Evolutionary conservation across 2,329 filamentous ascomycete species (phyloP).

Genomic region (Colletotrichum eremochloae): DNA sequence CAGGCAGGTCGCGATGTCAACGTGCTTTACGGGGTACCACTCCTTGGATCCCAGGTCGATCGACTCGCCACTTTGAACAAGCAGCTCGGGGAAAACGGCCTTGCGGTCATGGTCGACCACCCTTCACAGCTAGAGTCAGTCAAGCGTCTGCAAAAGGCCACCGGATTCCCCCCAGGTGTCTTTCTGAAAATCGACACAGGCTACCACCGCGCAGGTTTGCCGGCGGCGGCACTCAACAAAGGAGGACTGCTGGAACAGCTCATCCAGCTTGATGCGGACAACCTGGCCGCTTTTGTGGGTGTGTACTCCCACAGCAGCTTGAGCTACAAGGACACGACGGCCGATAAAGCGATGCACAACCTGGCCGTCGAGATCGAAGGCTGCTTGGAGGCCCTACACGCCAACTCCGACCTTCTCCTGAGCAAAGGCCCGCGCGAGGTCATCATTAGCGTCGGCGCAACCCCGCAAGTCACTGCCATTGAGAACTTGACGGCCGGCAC

Average conservation of each 20-base stretch:
- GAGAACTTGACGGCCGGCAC: conserved; percentile 45
- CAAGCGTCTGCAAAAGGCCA: conserved; percentile 49
- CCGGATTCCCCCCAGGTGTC: conserved; percentile 53
- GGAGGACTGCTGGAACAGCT: conserved; percentile 54
- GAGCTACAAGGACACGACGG: conserved; percentile 48
- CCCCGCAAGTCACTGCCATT: conserved; percentile 49
- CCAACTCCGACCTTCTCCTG: conserved; percentile 39
- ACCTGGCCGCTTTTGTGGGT: conserved; percentile 43
- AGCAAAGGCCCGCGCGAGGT: conserved; percentile 41
- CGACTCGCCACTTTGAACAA: conserved; percentile 62
- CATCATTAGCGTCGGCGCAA: conserved; percentile 50
- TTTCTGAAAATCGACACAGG: conserved; percentile 75
- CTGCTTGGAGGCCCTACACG: conserved; percentile 46
- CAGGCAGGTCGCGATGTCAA: conserved; percentile 42
- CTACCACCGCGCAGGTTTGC: conserved; percentile 72
- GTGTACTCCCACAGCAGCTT: conserved; percentile 53
- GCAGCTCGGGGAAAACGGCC: conserved; percentile 58
- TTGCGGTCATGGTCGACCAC: conserved; percentile 72
- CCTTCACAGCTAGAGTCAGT: conserved; percentile 57
- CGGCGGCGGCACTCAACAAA: conserved; percentile 56
- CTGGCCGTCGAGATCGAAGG: conserved; percentile 49
- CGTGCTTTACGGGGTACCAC: conserved; percentile 72
- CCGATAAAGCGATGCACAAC: conserved; percentile 49
- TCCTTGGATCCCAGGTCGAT: conserved; percentile 65
- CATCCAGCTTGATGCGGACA: conserved; percentile 45